phyloP scores from a whole-genome alignment of 2,329 filamentous ascomycete species.

The Sporothrix variecibatus region DNA sequence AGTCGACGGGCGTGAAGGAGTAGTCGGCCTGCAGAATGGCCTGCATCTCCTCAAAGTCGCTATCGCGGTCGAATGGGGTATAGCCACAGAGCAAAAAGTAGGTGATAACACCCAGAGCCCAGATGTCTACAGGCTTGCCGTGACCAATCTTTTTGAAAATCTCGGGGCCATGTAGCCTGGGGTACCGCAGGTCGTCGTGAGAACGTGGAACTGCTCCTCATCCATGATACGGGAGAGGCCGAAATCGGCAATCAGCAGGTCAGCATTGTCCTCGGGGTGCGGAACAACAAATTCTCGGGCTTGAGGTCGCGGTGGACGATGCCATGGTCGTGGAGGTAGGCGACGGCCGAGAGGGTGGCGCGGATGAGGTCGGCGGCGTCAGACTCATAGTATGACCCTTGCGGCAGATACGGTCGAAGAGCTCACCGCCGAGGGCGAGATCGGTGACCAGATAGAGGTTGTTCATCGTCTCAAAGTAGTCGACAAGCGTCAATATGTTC shows the following conservation, averaged over 20 bases:
- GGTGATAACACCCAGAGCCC: conserved; percentile 97
- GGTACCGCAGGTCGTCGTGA: conserved; percentile 96
- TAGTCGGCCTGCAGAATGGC: conserved; percentile 97
- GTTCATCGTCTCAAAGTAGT: conserved; percentile 99
- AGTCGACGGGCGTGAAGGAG: conserved; percentile 89
- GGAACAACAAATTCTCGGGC: conserved; percentile 94
- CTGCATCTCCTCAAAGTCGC: conserved; percentile 98
- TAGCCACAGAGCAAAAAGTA: conserved; percentile 98
- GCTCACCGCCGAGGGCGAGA: conserved; percentile 90
- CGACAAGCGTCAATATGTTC: conserved; percentile 95
- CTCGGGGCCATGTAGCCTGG: conserved; percentile 98
- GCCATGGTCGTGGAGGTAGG: conserved; percentile 96
- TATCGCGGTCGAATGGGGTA: conserved; percentile 96
- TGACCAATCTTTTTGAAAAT: conserved; percentile 99
- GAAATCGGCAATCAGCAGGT: conserved; percentile 96
- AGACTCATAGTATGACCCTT: conserved; percentile 97
- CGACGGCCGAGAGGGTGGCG: conserved; percentile 93
- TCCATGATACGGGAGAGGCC: conserved; percentile 97
- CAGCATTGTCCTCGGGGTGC: conserved; percentile 95
- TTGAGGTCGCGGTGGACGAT: conserved; percentile 98
- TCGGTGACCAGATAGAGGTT: conserved; percentile 98
- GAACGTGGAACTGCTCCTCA: conserved; percentile 94
- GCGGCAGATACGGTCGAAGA: conserved; percentile 97
- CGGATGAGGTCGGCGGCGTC: conserved; percentile 95
- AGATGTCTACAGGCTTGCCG: conserved; percentile 96